Evolutionary conservation across 2,329 filamentous ascomycete species (phyloP), one percentile per base, ranked within the genome.

Genomic region (Aspergillus texensis): DNA sequence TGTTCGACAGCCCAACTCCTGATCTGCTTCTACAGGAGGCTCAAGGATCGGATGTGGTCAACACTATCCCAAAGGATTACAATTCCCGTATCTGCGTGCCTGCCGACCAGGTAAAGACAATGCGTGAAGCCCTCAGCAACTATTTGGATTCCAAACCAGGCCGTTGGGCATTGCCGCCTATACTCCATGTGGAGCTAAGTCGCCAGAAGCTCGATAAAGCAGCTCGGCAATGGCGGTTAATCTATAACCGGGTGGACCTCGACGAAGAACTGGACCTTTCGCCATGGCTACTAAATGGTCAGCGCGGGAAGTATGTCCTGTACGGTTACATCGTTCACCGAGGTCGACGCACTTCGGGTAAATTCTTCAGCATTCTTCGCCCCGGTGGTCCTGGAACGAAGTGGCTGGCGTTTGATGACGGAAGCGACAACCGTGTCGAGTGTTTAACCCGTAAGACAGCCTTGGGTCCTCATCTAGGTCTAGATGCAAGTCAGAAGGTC

Each of bases 241-340:
- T 87, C 6, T 80, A 83, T 58, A 82, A 88, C 70, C 81, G 81
- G 48, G 83, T 89, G n/a, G 78, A 81, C 3, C 68, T 89, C 16
- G 80, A 88, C 58, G 86, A 89, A 60, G 75, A 81, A 12, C 71
- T 89, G 30, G 79, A 79, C 50, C 74, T 88, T n/a, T 70, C 74
- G 1, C 69, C 73, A 5, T 76, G 71, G 62, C 71, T 76, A 2
- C 63, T 72, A 21, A 72, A 78, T 36, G 72, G 67, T 2, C 70
- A 78, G 30, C 78, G 72, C 10, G 77, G 76, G 14, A 72, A 78
- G 12, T 89, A 88, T 69, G 83, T 82, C 1, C 79, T 89, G 0
- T 89, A 86, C 66, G 86, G 86, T 3, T 85, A 88, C 65, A 77
- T 88, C 36, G 85, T 87, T 3, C 87, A 89, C 69, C 83, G 83